Base-by-base conservation (phyloP, 768 basidiomycete genomes). In the Tulasnella sp. region DNA sequence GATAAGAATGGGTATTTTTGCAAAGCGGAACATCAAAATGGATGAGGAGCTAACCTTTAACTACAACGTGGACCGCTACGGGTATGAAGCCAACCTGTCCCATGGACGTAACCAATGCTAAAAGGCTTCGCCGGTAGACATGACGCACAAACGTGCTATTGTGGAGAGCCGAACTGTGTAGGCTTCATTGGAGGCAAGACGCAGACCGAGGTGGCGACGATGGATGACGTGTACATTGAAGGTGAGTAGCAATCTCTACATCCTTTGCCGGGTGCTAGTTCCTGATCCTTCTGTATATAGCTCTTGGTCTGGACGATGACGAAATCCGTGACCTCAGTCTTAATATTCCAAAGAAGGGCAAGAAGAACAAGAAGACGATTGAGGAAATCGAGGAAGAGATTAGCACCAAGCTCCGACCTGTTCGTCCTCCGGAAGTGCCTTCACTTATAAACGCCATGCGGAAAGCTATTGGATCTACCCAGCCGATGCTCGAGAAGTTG, bases 11-110 rank as follows among this genome's bases (percentile, higher is more conserved):
- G 97, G 95, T 62, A 98, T 98, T 76, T 99, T 98, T 77, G 89
- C 96, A n/a, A 94, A 89, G 77, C 85, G 93, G 52, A 75, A 83
- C 69, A 89, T 98, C 75, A 80, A 84, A 78, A 87, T 86, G 78
- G 80, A 92, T 74, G 95, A 97, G 77, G 95, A 98, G 80, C 80
- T 98, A 76, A 98, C 97, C 0, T 98, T 98, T 83, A 98, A 99
- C 81, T 99, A 99, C 79, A 99, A 99, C 79, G 97, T 98, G 44
- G 97, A 98, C 80, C 93, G 97, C 72, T 99, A 99, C 77, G 97
- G 96, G 96, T 95, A 74, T 65, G 90, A 83, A 8, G 37, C 1
- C 8, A 4, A 35, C 12, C n/a, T 39, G 35, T 26, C 19, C 32
- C 62, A 34, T 22, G 68, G 29, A 34, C 36, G 26, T 3, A 40